Base-by-base conservation (phyloP, 108 stramenopile species). In the Epipyxis sp. region DNA sequence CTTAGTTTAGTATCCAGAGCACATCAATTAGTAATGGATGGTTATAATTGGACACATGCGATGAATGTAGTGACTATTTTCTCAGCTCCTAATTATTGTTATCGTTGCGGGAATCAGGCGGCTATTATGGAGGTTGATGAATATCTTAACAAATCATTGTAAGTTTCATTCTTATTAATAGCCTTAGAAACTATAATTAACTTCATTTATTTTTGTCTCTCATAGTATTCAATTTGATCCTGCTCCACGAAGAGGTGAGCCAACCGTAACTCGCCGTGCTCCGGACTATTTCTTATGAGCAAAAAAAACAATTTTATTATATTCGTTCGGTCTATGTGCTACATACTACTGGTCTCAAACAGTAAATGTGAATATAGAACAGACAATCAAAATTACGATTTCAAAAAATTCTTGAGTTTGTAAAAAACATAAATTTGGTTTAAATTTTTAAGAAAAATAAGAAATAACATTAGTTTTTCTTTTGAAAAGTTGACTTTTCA, bases 101-200 rank as follows among this genome's bases (percentile, higher is more conserved):
- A 99, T 85, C 88, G 96, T 42, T 97, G 96, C 83, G 97, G 97
- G 42, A 98, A 98, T 81, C 90, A 92, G 69, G 97, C 97, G 1
- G 97, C 97, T 20, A 98, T 98, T 77, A 88, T 98, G 90, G 94
- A 95, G 81, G 94, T 97, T 25, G 95, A 94, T 81, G 98, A 97
- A 37, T 61, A 82, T 44, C 78, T 95, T 62, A 81, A 94, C 40
- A 94, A 91, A 78, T 87, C 85, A 41, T 97, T 95, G 82, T 84
- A 34, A 82, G 83, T 76, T 0, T n/a, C 61, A 34, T 59, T 20
- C 44, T 34, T 3, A 69, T 10, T 45, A 10, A 1, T 34, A 2
- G 1, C 1, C 2, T 39, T 50, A 58, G 40, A 6, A 0, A n/a
- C 13, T 46, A 3, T 59, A 3, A 69, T 13, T 57, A 25, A 61